Base-by-base conservation (phyloP, 2,329 filamentous ascomycete genomes). In the Hypoxylon sp. region DNA sequence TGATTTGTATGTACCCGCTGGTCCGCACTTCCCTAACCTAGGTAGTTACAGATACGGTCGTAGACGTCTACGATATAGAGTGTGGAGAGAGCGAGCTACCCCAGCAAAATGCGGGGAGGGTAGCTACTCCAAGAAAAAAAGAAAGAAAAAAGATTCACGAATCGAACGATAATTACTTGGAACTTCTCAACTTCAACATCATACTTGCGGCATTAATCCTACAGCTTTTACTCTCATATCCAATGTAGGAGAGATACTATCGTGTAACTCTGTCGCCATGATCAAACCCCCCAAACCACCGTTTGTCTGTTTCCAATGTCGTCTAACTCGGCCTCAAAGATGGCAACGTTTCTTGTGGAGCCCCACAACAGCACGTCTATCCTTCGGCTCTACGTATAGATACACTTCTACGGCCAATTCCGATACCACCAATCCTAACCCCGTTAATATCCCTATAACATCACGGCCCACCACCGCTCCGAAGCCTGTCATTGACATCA, bases 401-500 rank as follows among this genome's bases (percentile, higher is more conserved):
- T 60, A 61, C 19, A 63, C 41, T 38, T 49, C 68, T 28, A 69
- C 60, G 30, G 38, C 60, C 9, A 64, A 25, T n/a, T 41, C 64
- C 28, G 32, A 46, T 14, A 30, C 17, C 34, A 25, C 36, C 14
- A 49, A 55, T 34, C 3, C 57, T 50, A 50, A 21, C 23, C 30
- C 25, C 10, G 32, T 43, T 30, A 57, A 57, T 10, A 17, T 59
- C n/a, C 56, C 60, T 74, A 75, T 77, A 50, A 59, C 65, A 48
- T 79, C 78, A 63, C 85, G 90, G 41, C 91, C 92, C 3, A 84
- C 91, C 1, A 90, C 87, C 57, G 94, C 93, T 13, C 94, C 93
- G 10, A 95, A 93, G 78, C 89, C 93, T 25, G 87, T 87, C 50
- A 86, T 97, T 72, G 92, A 98, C 82, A 86, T 97, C 77, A 95